Evolutionary conservation across 148 eudicot species (phyloP), one percentile per base, ranked within the genome.

Genomic region (Silene latifolia): DNA sequence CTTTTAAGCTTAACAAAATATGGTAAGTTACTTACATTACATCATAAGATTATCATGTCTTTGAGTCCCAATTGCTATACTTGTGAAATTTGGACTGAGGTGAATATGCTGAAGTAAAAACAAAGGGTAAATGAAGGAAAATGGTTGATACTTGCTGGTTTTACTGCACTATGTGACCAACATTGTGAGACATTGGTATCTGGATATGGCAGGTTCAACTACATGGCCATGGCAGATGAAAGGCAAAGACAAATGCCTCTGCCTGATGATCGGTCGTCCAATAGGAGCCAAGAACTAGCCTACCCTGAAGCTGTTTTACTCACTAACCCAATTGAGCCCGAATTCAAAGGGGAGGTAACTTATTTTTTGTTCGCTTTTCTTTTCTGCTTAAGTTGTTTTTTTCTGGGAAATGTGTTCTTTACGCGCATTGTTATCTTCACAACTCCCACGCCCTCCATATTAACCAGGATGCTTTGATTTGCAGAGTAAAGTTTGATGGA

Each of bases 231-330:
- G 77, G 82, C 98, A 57, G 97, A 93, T 78, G 76, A 84, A 56
- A 83, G 90, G 75, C 98, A 89, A 81, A 88, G 98, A 77, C 67
- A 78, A 44, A 79, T 93, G 91, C 98, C 98, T 54, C 82, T 77
- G 27, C 87, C 94, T 8, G 91, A 91, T 25, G 98, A 93, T 69
- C 80, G 98, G 32, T 51, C 79, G 17, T 85, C 91, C 3, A 80
- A 79, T 14, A 88, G 94, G 66, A 85, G 93, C 29, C 82, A 89
- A 81, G n/a, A 77, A 67, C 72, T 93, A 54, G 92, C 88, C 47
- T 93, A 88, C 65, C 93, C 92, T 63, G 98, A 93, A 81, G 98
- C 98, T 62, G 94, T 93, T 23, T 77, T 80, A 48, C 88, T 93
- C 39, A 85, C 86, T 39, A 71, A 93, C 69, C 98, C 98, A 5